These are phyloP conservation scores for Trichoderma sp. DNA, from an alignment of 2,329 filamentous ascomycete genomes.

Conservation along the genomic window DNA sequence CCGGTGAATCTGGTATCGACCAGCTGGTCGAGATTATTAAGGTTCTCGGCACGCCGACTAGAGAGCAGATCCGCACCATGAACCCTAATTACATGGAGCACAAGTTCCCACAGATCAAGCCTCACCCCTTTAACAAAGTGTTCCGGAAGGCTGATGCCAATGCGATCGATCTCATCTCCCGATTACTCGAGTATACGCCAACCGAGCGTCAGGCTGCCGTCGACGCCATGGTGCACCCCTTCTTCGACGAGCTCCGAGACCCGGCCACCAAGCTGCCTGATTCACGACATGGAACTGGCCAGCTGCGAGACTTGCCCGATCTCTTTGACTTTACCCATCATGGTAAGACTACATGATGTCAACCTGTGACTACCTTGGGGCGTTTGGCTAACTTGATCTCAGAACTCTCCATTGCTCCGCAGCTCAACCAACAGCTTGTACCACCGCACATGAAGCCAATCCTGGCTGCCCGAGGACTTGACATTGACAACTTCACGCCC, in stretches of 20 bases:
- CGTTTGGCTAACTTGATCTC: conserved; percentile 13
- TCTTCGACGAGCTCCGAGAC: conserved; percentile 95
- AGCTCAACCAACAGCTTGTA: conserved; percentile 83
- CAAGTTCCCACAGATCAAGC: conserved; percentile 99
- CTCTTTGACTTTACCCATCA: conserved; percentile 94
- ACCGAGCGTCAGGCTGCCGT: conserved; percentile 91
- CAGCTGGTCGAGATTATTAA: conserved; percentile 99
- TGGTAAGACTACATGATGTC: conserved; percentile 58
- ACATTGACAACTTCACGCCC: conserved; percentile 91
- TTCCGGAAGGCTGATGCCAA: conserved; percentile 94
- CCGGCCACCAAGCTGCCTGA: conserved; percentile 89
- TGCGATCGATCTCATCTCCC: conserved; percentile 92
- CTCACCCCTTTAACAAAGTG: conserved; percentile 98
- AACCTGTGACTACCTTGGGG: not conserved
- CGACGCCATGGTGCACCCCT: conserved; percentile 96
- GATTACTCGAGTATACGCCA: conserved; percentile 92
- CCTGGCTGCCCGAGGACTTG: conserved; percentile 74
- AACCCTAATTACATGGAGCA: conserved; percentile 99
- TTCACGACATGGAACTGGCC: conserved; percentile 81
- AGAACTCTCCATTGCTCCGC: conserved; percentile 96
- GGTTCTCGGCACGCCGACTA: conserved; percentile 90
- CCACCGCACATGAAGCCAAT: conserved; percentile 75
- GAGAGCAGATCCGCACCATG: conserved; percentile 99
- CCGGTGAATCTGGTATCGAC: conserved; percentile 96
- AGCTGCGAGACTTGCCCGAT: conserved; percentile 75